Evolutionary conservation across 495 filamentous ascomycete species (phyloP).

Genomic region (Oleoguttula mirabilis): DNA sequence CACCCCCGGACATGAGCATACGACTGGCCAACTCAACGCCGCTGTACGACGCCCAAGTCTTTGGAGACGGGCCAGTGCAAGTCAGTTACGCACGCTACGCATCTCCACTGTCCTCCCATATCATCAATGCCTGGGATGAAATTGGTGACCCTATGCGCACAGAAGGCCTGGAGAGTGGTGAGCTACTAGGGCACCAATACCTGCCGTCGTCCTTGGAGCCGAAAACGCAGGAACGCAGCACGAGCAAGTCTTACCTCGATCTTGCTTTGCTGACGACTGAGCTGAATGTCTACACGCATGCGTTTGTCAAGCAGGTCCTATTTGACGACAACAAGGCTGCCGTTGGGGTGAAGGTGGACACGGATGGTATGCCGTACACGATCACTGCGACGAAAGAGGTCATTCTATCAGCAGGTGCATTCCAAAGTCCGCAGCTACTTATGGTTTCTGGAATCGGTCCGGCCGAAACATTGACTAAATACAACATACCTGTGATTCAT

Average conservation of each 20-base stretch:
- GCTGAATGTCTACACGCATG: constrained; percentile 28
- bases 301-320: constrained; percentile 34
- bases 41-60: constrained; percentile 31
- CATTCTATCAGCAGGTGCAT: constrained; percentile 45
- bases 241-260: constrained; percentile 33
- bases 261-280: constrained; percentile 27
- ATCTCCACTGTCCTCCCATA: constrained; percentile 6
- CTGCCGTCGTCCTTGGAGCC: constrained; percentile 27
- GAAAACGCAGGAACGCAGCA: constrained; percentile 25
- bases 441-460: constrained; percentile 57
- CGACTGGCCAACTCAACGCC: constrained; percentile 33
- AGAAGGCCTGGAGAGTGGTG: constrained; percentile 23
- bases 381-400: constrained; percentile 40
- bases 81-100: constrained; percentile 34
- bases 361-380: constrained; percentile 26
- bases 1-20: constrained; percentile 31
- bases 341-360: constrained; percentile 35
- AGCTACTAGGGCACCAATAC: constrained; percentile 26
- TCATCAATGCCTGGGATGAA: constrained; percentile 34
- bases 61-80: constrained; percentile 35
- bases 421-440: constrained; percentile 48
- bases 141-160: constrained; percentile 32
- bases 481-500: constrained; percentile 40
- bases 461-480: constrained; percentile 36
- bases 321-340: constrained; percentile 38